phyloP scores from a whole-genome alignment of 352 stramenopile genomes.

The Achlya hypogyna region DNA sequence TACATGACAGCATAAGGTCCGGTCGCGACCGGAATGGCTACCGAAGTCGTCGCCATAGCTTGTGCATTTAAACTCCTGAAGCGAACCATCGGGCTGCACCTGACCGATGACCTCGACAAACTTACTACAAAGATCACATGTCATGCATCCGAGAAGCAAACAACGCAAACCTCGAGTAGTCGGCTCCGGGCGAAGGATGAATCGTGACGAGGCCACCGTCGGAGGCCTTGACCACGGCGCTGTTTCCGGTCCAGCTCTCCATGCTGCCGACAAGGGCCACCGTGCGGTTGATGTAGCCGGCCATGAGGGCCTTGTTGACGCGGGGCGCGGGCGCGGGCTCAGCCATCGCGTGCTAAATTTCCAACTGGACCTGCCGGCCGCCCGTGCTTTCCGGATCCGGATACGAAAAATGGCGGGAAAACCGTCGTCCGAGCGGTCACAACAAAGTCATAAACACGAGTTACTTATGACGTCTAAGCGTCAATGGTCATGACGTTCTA shows the following conservation, averaged over 20 bases:
- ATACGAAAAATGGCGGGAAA: slow-evolving; percentile 9
- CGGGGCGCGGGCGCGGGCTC: slow-evolving; percentile 38
- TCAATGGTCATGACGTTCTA: slow-evolving; percentile 79
- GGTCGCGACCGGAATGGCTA: not conserved
- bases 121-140: slow-evolving; percentile 33
- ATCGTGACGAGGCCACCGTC: slow-evolving; percentile 75
- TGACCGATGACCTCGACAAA: slow-evolving; percentile 78
- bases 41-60: slow-evolving; percentile 60
- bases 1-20: slow-evolving; percentile 23
- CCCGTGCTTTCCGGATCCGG: slow-evolving; percentile 17
- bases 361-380: not conserved
- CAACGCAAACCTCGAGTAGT: slow-evolving; percentile 57
- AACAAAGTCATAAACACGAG: too few species aligned
- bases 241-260: slow-evolving; percentile 61
- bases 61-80: slow-evolving; percentile 81
- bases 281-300: slow-evolving; percentile 48
- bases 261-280: slow-evolving; percentile 68
- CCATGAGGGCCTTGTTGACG: slow-evolving; percentile 74
- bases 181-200: slow-evolving; percentile 50
- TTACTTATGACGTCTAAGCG: too few species aligned
- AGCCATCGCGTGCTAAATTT: not conserved
- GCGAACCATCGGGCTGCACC: slow-evolving; percentile 53
- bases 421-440: not conserved
- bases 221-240: slow-evolving; percentile 61
- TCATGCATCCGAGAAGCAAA: not conserved